phyloP scores from a whole-genome alignment of 306 rosid species.

The Rosa lucieae region DNA sequence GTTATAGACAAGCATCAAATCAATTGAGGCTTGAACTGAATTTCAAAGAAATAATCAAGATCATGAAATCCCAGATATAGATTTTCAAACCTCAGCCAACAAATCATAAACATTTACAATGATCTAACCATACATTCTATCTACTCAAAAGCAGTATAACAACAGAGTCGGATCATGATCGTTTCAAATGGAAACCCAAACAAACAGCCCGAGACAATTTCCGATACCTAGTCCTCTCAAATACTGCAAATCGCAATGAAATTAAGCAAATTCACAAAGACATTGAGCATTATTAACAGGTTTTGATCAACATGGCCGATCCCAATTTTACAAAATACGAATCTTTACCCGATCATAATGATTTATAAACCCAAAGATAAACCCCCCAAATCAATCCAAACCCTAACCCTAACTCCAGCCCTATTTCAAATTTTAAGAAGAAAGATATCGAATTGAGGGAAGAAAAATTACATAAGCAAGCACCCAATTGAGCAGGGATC shows the following conservation, averaged over 20 bases:
- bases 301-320: conserved; percentile 1
- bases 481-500: conserved; percentile 17
- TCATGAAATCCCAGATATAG: neutral
- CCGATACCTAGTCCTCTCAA: neutral
- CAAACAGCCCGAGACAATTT: neutral
- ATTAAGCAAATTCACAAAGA: neutral
- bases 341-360: neutral
- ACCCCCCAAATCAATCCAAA: conserved; percentile 28
- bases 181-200: neutral
- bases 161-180: neutral
- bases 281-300: neutral
- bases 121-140: neutral
- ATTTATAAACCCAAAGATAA: conserved; percentile 32
- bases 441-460: neutral
- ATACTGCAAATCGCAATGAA: neutral
- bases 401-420: conserved; percentile 35
- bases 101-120: neutral
- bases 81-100: neutral
- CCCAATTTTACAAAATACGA: conserved; percentile 8
- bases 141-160: neutral
- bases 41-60: neutral
- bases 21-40: neutral
- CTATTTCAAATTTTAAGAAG: neutral
- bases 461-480: neutral
- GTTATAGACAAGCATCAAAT: neutral